Conservation (phyloP, 805 yeast species). For the Myxozyma mucilagina region DNA sequence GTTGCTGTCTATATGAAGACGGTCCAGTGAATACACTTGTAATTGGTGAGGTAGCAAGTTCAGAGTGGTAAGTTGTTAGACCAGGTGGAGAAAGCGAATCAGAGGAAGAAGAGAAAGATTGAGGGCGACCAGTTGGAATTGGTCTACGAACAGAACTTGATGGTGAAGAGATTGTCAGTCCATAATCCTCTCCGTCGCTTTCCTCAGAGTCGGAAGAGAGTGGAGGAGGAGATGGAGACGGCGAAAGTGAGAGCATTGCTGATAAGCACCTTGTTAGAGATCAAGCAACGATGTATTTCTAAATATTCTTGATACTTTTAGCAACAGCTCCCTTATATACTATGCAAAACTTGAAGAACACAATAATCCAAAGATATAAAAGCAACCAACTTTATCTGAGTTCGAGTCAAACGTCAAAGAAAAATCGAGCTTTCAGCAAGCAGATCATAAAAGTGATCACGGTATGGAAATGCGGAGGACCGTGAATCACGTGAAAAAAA, state of each 20-base stretch:
- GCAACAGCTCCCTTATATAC: no score
- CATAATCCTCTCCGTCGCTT: slow-evolving; percentile 2
- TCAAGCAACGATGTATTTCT: no score
- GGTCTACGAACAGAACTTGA: neutral
- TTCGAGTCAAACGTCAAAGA: neutral
- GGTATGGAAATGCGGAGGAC: neutral
- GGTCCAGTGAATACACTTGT: slow-evolving; percentile 20
- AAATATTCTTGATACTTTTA: no score
- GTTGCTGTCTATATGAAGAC: neutral
- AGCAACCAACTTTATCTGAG: neutral
- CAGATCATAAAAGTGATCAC: neutral
- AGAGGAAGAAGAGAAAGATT: neutral
- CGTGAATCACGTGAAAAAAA: neutral
- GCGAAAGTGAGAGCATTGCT: slow-evolving; percentile 20
- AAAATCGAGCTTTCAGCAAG: neutral
- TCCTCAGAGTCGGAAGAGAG: slow-evolving; percentile 10
- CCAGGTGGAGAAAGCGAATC: slow-evolving; percentile 22
- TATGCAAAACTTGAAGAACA: neutral
- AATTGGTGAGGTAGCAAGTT: slow-evolving; percentile 31
- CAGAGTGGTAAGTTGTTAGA: slow-evolving; percentile 30
- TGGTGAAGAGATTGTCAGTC: neutral
- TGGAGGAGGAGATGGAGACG: slow-evolving; percentile 17
- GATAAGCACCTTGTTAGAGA: neutral
- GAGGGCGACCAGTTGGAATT: neutral
- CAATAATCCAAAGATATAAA: neutral